Conservation (phyloP, 2,329 filamentous ascomycete species). For the Parastagonospora nodorum region DNA sequence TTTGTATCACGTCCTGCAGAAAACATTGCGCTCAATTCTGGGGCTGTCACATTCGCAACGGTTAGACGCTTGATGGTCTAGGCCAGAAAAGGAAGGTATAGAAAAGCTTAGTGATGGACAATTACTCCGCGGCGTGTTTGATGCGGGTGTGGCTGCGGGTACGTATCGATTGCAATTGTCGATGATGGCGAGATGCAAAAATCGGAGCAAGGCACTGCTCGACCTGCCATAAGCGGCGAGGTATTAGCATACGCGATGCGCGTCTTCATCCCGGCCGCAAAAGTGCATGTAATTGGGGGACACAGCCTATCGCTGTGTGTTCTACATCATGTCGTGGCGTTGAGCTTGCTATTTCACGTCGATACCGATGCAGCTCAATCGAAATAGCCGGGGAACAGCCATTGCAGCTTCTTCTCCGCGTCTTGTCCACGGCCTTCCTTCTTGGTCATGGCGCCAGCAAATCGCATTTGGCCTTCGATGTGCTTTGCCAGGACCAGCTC, state of each 20-base stretch:
- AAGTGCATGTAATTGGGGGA: neutral
- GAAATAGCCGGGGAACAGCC: conserved; percentile 85
- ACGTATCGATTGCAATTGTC: conserved; percentile 22
- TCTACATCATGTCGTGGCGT: neutral
- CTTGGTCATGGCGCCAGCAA: conserved; percentile 83
- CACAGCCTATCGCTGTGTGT: neutral
- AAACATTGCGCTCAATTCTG: neutral
- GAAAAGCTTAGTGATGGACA: conserved; percentile 4
- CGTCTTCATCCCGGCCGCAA: too few species aligned
- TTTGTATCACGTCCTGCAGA: neutral
- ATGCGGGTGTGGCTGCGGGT: conserved; percentile 12
- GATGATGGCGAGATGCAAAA: conserved; percentile 22
- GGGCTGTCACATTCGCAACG: neutral
- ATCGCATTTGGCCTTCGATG: conserved; percentile 74
- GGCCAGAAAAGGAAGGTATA: conserved; percentile 24
- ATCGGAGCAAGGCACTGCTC: conserved; percentile 1
- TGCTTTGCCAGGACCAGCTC: conserved; percentile 82
- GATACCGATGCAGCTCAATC: conserved; percentile 34
- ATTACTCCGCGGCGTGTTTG: conserved; percentile 12
- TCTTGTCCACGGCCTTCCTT: conserved; percentile 73
- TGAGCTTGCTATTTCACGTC: neutral
- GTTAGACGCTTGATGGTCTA: conserved; percentile 10
- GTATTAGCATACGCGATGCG: neutral
- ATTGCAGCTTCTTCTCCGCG: conserved; percentile 79
- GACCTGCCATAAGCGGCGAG: conserved; percentile 20